These are phyloP conservation scores for Populus hybrid DNA, from an alignment of 441 rosid species.

Conservation along the genomic window DNA sequence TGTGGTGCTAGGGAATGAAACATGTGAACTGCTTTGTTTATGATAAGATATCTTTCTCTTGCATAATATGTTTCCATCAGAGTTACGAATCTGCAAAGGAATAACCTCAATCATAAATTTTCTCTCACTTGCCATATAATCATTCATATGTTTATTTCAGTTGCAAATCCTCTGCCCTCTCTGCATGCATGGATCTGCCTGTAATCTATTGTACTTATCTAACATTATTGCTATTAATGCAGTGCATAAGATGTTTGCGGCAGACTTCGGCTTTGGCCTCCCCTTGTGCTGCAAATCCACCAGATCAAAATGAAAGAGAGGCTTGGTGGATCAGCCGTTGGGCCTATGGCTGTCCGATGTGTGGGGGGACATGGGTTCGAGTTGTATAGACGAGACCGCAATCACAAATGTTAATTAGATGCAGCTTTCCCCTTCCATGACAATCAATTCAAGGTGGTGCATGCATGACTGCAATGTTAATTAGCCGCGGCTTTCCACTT, in stretches of 20 bases:
- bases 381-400: constrained; percentile 52
- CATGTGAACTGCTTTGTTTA: no score
- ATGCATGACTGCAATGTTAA: neutral
- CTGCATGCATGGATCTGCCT: neutral
- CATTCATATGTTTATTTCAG: neutral
- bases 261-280: constrained; percentile 95
- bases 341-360: constrained; percentile 98
- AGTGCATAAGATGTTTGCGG: constrained; percentile 97
- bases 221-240: constrained; percentile 24
- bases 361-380: constrained; percentile 98
- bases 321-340: constrained; percentile 98
- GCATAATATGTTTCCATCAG: no score
- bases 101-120: no score
- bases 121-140: neutral
- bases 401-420: neutral
- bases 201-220: neutral
- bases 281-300: constrained; percentile 45
- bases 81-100: no score
- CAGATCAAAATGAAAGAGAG: constrained; percentile 68
- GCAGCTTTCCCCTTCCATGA: neutral
- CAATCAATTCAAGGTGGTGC: neutral
- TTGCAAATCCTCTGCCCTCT: neutral
- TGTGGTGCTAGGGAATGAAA: neutral
- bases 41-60: no score
- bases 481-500: no score